Conservation (phyloP, 305 asterid species). For the Solanum hybrid region DNA sequence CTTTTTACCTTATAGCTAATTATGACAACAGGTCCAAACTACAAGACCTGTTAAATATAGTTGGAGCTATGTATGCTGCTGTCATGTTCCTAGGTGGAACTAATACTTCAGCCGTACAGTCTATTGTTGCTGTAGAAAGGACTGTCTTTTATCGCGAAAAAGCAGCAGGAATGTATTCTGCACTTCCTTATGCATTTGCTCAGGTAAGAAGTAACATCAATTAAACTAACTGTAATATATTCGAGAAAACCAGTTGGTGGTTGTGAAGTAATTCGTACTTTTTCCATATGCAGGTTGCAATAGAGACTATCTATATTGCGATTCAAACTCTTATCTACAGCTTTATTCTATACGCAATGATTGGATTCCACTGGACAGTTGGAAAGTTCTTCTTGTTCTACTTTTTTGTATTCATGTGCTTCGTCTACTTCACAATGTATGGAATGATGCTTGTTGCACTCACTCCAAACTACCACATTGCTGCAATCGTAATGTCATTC, state of each 20-base stretch:
- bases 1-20: background rate
- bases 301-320: conserved; percentile 55
- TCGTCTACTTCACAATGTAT: conserved; percentile 70
- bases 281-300: conserved; percentile 45
- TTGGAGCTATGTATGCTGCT: conserved; percentile 84
- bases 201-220: conserved; percentile 38
- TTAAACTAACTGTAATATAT: background rate
- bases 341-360: conserved; percentile 76
- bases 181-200: conserved; percentile 89
- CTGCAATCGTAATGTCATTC: conserved; percentile 83
- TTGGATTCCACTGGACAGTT: conserved; percentile 70
- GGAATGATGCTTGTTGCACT: conserved; percentile 99
- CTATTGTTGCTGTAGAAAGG: conserved; percentile 83
- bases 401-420: conserved; percentile 71
- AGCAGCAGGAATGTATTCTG: conserved; percentile 94
- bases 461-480: conserved; percentile 81
- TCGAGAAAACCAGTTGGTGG: background rate
- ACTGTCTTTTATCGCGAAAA: conserved; percentile 92
- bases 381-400: conserved; percentile 81
- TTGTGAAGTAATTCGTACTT: background rate
- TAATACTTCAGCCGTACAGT: conserved; percentile 70
- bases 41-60: conserved; percentile 66
- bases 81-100: conserved; percentile 91
- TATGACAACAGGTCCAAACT: conserved; percentile 43
- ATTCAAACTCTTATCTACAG: conserved; percentile 73